phyloP scores from a whole-genome alignment of 192 early-diverging fungal genomes.

The Podila clonocystis region DNA sequence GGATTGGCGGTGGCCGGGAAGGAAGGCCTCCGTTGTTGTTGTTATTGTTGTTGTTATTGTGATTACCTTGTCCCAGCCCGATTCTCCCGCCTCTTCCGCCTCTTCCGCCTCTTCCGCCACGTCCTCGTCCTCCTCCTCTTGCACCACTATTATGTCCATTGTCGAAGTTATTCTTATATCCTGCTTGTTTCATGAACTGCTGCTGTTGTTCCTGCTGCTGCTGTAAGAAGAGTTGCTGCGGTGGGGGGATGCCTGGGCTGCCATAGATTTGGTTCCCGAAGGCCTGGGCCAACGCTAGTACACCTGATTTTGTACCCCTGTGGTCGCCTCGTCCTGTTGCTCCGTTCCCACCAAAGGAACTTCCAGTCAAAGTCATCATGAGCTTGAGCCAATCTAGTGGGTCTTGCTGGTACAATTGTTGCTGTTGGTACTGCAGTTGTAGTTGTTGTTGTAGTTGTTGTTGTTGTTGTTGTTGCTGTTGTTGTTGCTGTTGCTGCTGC shows the following conservation, averaged over 20 bases:
- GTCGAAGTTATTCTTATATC: not conserved
- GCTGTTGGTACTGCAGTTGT: constrained; percentile 5
- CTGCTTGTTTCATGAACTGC: constrained; percentile 8
- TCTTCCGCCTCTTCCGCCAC: not conserved
- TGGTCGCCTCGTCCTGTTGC: constrained; percentile 11
- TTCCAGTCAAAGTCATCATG: not conserved
- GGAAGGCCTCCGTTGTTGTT: not conserved
- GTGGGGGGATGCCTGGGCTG: constrained; percentile 1
- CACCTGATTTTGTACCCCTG: constrained; percentile 15
- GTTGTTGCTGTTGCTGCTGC: not conserved
- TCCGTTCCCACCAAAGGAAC: not conserved
- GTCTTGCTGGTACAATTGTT: constrained; percentile 2
- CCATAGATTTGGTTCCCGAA: constrained; percentile 33
- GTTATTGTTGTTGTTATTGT: not conserved
- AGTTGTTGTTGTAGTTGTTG: constrained; percentile 11
- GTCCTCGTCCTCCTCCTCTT: constrained; percentile 1
- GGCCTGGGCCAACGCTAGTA: constrained; percentile 28
- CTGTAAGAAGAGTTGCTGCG: not conserved
- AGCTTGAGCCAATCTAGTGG: not conserved
- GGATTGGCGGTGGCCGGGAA: constrained; percentile 7
- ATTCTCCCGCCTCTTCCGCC: not conserved
- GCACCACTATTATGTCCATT: not conserved
- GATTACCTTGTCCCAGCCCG: constrained; percentile 10
- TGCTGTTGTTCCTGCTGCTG: constrained; percentile 18
- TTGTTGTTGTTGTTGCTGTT: too few species aligned